A percentile compares a stretch with the other conserved stretches of the same genome.
These are phyloP conservation scores for Alternaria atra DNA, from an alignment of 2,329 filamentous ascomycete species.

Conservation along the genomic window DNA sequence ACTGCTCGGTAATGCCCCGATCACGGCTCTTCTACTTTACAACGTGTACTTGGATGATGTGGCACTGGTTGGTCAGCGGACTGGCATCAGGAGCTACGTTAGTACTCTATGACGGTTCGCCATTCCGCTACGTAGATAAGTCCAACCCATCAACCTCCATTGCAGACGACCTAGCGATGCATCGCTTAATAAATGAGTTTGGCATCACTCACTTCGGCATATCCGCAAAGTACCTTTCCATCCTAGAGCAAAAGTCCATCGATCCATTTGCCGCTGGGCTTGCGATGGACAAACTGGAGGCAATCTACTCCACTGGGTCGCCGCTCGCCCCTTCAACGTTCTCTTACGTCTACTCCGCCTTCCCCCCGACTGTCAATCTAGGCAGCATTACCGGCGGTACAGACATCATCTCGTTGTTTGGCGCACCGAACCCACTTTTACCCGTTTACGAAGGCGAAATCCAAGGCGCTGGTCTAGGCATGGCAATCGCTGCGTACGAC, in stretches of 20 bases:
- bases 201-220: conserved; percentile 93
- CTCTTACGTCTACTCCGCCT: conserved; percentile 84
- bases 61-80: conserved; percentile 93
- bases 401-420: conserved; percentile 95
- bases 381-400: conserved; percentile 95
- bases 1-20: conserved; percentile 77
- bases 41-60: conserved; percentile 99
- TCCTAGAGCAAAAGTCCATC: conserved; percentile 78
- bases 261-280: conserved; percentile 57
- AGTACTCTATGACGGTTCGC: conserved; percentile 90
- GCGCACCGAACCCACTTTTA: conserved; percentile 72
- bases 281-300: conserved; percentile 68
- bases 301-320: conserved; percentile 93
- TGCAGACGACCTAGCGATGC: conserved; percentile 81
- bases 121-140: conserved; percentile 67
- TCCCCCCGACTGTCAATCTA: conserved; percentile 82
- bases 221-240: conserved; percentile 89
- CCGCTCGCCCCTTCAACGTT: conserved; percentile 94
- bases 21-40: conserved; percentile 92
- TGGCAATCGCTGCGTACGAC: conserved; percentile 61
- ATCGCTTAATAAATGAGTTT: conserved; percentile 80
- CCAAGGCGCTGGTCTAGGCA: conserved; percentile 60
- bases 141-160: conserved; percentile 59
- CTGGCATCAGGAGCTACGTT: conserved; percentile 84
- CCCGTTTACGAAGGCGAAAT: conserved; percentile 62